Percentiles rank a stretch among this genome's conserved stretches.
These are phyloP conservation scores for Tricharina praecox DNA, from an alignment of 495 filamentous ascomycete species.

Conservation along the genomic window DNA sequence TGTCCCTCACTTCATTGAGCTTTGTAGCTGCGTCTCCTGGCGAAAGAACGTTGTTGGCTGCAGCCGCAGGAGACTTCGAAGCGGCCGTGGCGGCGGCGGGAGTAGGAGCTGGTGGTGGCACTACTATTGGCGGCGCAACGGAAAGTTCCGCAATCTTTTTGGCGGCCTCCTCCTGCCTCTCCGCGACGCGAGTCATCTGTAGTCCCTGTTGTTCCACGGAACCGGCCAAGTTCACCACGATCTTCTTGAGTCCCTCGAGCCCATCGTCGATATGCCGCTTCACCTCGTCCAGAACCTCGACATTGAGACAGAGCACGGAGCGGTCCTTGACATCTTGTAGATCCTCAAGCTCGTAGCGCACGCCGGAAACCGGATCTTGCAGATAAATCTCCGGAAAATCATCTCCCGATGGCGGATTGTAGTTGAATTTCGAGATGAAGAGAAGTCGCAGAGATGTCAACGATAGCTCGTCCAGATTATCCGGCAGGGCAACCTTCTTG, in stretches of 20 bases:
- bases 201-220: constrained; percentile 63
- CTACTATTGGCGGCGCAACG: constrained; percentile 42
- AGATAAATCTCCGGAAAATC: constrained; percentile 96
- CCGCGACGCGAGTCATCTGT: constrained; percentile 71
- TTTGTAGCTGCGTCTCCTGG: constrained; percentile 35
- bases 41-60: neutral
- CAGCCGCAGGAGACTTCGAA: constrained; percentile 20
- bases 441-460: constrained; percentile 78
- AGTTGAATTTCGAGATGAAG: constrained; percentile 99
- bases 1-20: constrained; percentile 55
- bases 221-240: constrained; percentile 67
- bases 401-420: constrained; percentile 88
- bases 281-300: constrained; percentile 90
- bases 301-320: constrained; percentile 80
- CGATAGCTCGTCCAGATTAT: constrained; percentile 65
- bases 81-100: constrained; percentile 22
- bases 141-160: constrained; percentile 79
- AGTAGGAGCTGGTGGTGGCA: constrained; percentile 28
- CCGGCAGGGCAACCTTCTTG: constrained; percentile 81
- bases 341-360: constrained; percentile 90
- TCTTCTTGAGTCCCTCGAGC: constrained; percentile 54
- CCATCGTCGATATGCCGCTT: constrained; percentile 93
- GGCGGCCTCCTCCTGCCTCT: constrained; percentile 75
- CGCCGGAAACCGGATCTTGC: constrained; percentile 84
- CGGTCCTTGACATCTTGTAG: constrained; percentile 88